Conservation (phyloP, 192 early-diverging fungal species). For the Haplosporangium gracile region DNA sequence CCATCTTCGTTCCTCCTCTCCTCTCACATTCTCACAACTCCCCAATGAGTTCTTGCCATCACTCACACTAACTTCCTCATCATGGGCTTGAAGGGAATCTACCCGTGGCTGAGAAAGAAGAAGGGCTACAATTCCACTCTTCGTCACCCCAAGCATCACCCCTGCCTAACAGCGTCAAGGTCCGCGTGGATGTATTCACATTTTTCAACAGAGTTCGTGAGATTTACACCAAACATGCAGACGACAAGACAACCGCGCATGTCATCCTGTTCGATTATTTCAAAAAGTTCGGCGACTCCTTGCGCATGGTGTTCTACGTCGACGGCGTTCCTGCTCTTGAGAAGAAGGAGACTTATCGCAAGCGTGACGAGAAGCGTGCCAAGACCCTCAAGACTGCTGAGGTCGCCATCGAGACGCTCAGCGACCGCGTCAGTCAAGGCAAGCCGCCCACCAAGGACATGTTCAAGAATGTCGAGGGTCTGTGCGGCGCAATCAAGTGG, state of each 20-base stretch:
- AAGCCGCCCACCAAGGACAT: conserved; percentile 3
- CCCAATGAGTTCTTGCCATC: no score
- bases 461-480: conserved; percentile 12
- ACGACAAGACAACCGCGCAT: neutral
- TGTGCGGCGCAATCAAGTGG: conserved; percentile 14
- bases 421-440: neutral
- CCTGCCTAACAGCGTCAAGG: no score
- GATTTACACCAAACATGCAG: neutral
- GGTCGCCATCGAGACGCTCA: conserved; percentile 11
- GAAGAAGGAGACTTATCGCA: conserved; percentile 16
- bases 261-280: neutral
- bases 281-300: conserved; percentile 13
- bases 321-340: conserved; percentile 19
- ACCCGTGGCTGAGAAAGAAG: no score
- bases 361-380: neutral
- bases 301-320: conserved; percentile 11
- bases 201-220: neutral
- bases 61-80: no score
- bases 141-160: no score
- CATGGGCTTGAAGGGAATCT: no score
- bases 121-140: no score
- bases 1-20: no score
- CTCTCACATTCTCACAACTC: no score
- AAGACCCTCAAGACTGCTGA: conserved; percentile 14
- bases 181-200: neutral